A percentile compares a stretch with the other conserved stretches of the same genome.
Evolutionary conservation across 108 stramenopile species (phyloP).

Genomic region (Heterococcus sp.): DNA sequence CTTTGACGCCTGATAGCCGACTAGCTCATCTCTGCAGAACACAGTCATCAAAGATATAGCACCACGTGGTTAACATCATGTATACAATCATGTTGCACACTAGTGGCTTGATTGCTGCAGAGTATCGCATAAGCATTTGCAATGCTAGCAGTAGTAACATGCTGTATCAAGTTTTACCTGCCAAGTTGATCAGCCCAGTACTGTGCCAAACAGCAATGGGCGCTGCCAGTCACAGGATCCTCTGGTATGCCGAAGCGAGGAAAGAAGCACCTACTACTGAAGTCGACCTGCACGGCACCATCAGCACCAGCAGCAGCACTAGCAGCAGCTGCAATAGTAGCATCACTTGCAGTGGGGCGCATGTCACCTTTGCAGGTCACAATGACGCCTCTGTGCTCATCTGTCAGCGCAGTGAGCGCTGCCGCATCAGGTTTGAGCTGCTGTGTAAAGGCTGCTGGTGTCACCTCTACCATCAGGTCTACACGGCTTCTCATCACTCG

Average conservation of each 20-base stretch:
- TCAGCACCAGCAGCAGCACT: no score
- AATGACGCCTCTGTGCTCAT: constrained; percentile 23
- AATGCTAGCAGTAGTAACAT: no score
- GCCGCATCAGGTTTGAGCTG: constrained; percentile 3
- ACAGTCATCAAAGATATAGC: no score
- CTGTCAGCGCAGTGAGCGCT: background rate
- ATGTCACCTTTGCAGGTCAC: constrained; percentile 1
- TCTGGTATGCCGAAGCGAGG: constrained; percentile 90
- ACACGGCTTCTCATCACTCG: constrained; percentile 40
- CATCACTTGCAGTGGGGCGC: no score
- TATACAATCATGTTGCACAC: no score
- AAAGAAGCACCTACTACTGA: constrained; percentile 85
- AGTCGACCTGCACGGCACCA: constrained; percentile 50
- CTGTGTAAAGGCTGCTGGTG: constrained; percentile 4
- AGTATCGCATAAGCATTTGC: no score
- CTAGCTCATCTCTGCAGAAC: constrained; percentile 47
- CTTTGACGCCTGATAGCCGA: constrained; percentile 77
- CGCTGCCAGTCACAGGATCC: constrained; percentile 93
- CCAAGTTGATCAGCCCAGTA: constrained; percentile 77
- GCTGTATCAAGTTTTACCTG: no score
- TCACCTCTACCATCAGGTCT: constrained; percentile 50
- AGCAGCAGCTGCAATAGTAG: no score
- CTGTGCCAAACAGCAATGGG: constrained; percentile 85
- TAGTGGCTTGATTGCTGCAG: no score
- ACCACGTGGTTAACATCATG: no score